Percentiles rank a stretch among this genome's conserved stretches.
These are phyloP conservation scores for Calamus simplicifolius DNA, from an alignment of 176 grass and related monocot genomes.

Conservation along the genomic window DNA sequence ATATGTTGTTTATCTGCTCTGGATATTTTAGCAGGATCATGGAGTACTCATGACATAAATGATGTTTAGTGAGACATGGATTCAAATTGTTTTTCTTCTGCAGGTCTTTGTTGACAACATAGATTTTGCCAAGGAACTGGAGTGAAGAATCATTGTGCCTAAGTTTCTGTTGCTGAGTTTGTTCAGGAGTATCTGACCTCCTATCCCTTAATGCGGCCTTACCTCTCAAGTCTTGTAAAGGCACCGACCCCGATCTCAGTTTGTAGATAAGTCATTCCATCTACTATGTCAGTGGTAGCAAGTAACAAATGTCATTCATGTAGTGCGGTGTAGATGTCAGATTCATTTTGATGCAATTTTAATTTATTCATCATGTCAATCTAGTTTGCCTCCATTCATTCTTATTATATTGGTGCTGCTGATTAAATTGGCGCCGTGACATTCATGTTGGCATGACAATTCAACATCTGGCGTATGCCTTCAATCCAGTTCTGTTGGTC, in stretches of 20 bases:
- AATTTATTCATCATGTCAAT: neutral
- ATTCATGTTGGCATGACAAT: constrained; percentile 42
- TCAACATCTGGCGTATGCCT: constrained; percentile 66
- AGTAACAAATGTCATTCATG: neutral
- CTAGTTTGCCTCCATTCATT: neutral
- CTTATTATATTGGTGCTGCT: neutral
- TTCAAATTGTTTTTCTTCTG: constrained; percentile 8
- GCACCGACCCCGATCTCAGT: neutral
- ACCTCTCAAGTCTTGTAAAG: neutral
- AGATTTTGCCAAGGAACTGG: neutral
- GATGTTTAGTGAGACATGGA: too few species aligned
- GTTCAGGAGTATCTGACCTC: neutral
- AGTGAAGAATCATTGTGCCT: neutral
- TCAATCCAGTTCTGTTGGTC: constrained; percentile 61
- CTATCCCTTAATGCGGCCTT: neutral
- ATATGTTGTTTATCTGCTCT: too few species aligned
- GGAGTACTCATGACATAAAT: neutral
- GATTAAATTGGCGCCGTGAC: constrained; percentile 17
- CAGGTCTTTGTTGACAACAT: constrained; percentile 51
- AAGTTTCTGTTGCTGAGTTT: neutral
- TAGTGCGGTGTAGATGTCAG: constrained; percentile 7
- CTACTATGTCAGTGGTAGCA: constrained; percentile 1
- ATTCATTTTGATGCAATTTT: neutral
- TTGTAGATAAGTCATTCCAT: neutral
- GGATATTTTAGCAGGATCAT: constrained; percentile 1